Percentiles rank a stretch among this genome's conserved stretches.
Evolutionary conservation across 2,329 filamentous ascomycete genomes (phyloP).

Genomic region (Apiospora phragmitis): DNA sequence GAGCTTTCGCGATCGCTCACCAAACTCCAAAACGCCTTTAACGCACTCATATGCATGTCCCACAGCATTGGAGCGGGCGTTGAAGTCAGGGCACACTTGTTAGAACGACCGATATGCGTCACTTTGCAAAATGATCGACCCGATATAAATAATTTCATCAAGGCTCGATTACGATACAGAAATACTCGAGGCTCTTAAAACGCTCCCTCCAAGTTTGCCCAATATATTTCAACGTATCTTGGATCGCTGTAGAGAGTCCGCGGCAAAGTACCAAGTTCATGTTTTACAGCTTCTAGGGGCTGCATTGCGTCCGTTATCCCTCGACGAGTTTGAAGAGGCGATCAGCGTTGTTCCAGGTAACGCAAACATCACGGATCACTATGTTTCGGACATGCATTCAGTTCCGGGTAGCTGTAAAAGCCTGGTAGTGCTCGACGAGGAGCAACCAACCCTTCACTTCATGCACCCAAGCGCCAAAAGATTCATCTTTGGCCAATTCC

Average conservation of each 20-base stretch:
- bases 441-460: slow-evolving; percentile 30
- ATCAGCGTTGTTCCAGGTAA: slow-evolving; percentile 37
- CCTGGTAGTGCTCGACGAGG: slow-evolving; percentile 36
- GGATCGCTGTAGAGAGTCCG: slow-evolving; percentile 16
- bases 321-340: slow-evolving; percentile 38
- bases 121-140: too few relatives aligned
- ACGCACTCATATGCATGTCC: slow-evolving; percentile 22
- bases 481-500: slow-evolving; percentile 26
- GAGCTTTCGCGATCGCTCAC: neutral
- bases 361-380: slow-evolving; percentile 17
- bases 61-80: slow-evolving; percentile 2
- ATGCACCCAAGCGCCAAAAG: slow-evolving; percentile 38
- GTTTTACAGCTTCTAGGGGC: slow-evolving; percentile 34
- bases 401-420: slow-evolving; percentile 34
- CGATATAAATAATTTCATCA: too few relatives aligned
- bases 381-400: slow-evolving; percentile 26
- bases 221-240: slow-evolving; percentile 35
- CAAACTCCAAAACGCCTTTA: neutral
- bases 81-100: slow-evolving; percentile 34
- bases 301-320: slow-evolving; percentile 31
- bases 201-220: slow-evolving; percentile 32
- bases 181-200: slow-evolving; percentile 32
- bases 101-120: too few relatives aligned
- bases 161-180: slow-evolving; percentile 34
- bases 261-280: slow-evolving; percentile 23